Percentiles rank a stretch among this genome's conserved stretches.
Evolutionary conservation across 441 rosid genomes (phyloP).

Genomic region (Jatropha podagrica): DNA sequence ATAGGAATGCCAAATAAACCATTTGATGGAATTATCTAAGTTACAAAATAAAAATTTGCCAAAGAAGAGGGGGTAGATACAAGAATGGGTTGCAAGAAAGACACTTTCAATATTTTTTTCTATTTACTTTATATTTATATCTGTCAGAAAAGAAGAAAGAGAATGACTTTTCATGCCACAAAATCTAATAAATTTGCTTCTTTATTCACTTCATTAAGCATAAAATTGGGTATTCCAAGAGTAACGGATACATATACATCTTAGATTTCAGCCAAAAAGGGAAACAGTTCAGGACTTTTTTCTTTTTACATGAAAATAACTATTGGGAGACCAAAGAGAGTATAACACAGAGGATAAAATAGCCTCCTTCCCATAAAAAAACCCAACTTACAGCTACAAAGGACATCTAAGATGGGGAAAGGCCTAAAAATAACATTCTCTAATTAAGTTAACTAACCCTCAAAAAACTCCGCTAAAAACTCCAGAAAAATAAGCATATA

Average conservation of each 20-base stretch:
- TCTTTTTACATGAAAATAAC: neutral
- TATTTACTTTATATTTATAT: no score
- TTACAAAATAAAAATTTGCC: neutral
- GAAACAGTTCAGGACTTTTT: neutral
- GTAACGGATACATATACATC: neutral
- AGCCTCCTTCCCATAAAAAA: neutral
- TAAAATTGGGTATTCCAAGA: neutral
- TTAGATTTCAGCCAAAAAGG: neutral
- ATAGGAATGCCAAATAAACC: neutral
- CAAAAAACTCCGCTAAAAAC: neutral
- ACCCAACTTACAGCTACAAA: neutral
- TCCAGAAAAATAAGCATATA: neutral
- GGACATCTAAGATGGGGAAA: neutral
- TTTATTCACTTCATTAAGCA: neutral
- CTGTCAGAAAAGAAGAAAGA: no score
- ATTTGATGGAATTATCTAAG: neutral
- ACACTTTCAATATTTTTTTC: no score
- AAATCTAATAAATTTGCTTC: constrained; percentile 1
- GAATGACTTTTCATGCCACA: no score
- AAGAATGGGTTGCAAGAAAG: neutral
- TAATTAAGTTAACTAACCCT: no score
- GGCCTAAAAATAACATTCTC: neutral
- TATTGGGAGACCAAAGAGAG: neutral
- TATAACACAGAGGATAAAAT: neutral
- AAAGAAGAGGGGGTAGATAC: neutral